Conservation (phyloP, 1,284 basidiomycete species). For the Ustilago hordei region DNA sequence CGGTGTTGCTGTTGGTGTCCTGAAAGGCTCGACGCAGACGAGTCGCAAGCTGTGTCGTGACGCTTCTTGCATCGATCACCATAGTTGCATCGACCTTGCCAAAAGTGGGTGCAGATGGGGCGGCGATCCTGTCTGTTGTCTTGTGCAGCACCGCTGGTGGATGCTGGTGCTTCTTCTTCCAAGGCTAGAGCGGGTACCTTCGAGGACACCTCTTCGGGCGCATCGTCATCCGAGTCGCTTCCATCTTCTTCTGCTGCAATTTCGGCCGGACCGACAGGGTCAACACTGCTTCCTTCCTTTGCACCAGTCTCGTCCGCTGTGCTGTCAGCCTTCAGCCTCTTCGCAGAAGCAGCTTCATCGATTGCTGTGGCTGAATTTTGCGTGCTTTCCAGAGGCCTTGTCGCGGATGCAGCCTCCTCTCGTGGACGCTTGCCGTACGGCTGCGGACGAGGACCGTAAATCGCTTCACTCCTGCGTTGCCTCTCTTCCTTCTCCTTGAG, state of each 20-base stretch:
- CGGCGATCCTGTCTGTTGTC: conserved; percentile 18
- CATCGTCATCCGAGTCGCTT: conserved; percentile 27
- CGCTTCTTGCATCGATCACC: conserved; percentile 57
- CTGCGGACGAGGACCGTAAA: conserved; percentile 28
- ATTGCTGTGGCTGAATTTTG: background rate
- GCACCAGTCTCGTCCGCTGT: background rate
- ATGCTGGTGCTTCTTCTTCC: conserved; percentile 1
- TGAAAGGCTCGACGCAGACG: conserved; percentile 1
- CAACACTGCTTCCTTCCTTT: background rate
- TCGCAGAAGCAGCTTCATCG: background rate
- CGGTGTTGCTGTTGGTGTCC: conserved; percentile 22
- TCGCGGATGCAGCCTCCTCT: background rate
- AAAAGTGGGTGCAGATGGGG: conserved; percentile 50
- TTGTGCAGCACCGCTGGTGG: background rate
- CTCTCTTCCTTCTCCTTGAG: conserved; percentile 46
- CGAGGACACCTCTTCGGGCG: conserved; percentile 39
- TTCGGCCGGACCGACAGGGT: background rate
- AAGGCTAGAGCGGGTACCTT: conserved; percentile 11
- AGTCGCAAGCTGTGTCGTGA: conserved; percentile 24
- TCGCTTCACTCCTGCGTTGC: conserved; percentile 29
- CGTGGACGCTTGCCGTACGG: conserved; percentile 25
- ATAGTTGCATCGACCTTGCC: conserved; percentile 58
- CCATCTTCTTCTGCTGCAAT: background rate
- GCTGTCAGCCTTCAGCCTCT: conserved; percentile 8
- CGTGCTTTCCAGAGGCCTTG: background rate